Percentiles rank a stretch among this genome's conserved stretches.
phyloP scores from a whole-genome alignment of 805 yeast genomes.

The Candida ulmi region DNA sequence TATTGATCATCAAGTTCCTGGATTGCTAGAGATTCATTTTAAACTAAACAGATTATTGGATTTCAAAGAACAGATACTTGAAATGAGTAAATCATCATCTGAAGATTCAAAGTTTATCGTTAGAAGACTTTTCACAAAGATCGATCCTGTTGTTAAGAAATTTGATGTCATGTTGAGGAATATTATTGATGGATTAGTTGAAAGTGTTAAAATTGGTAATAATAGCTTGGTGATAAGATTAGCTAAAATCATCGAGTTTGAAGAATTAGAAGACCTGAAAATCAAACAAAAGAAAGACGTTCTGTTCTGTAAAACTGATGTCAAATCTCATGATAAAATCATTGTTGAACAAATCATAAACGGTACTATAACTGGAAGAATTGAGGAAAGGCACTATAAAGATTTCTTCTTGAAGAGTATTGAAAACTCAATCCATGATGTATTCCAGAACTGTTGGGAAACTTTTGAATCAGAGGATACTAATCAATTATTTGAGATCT shows the following conservation, averaged over 20 bases:
- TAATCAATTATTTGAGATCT: slow-evolving; percentile 40
- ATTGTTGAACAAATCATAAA: slow-evolving; percentile 33
- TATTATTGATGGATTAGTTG: slow-evolving; percentile 65
- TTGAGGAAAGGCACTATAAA: slow-evolving; percentile 52
- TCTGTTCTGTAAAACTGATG: slow-evolving; percentile 26
- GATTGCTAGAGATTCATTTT: slow-evolving; percentile 64
- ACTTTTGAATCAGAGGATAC: slow-evolving; percentile 41
- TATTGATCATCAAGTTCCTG: slow-evolving; percentile 43
- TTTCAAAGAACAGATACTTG: slow-evolving; percentile 66
- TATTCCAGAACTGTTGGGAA: slow-evolving; percentile 60
- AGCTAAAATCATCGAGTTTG: slow-evolving; percentile 74
- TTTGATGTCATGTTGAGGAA: slow-evolving; percentile 64
- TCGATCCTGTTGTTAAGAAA: slow-evolving; percentile 39
- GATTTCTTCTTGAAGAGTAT: slow-evolving; percentile 54
- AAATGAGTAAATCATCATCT: slow-evolving; percentile 44
- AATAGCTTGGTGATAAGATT: slow-evolving; percentile 60
- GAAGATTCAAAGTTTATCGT: slow-evolving; percentile 68
- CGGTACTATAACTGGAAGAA: slow-evolving; percentile 38
- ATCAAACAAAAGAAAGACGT: slow-evolving; percentile 30
- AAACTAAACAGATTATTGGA: slow-evolving; percentile 66
- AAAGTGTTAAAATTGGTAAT: slow-evolving; percentile 66
- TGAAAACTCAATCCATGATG: slow-evolving; percentile 54
- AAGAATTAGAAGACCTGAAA: slow-evolving; percentile 72
- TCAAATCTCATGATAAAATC: slow-evolving; percentile 20
- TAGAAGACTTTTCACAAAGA: slow-evolving; percentile 41